Percentiles rank a stretch among this genome's conserved stretches.
These are phyloP conservation scores for Petunia hybrid DNA, from an alignment of 305 asterid species.

Conservation along the genomic window DNA sequence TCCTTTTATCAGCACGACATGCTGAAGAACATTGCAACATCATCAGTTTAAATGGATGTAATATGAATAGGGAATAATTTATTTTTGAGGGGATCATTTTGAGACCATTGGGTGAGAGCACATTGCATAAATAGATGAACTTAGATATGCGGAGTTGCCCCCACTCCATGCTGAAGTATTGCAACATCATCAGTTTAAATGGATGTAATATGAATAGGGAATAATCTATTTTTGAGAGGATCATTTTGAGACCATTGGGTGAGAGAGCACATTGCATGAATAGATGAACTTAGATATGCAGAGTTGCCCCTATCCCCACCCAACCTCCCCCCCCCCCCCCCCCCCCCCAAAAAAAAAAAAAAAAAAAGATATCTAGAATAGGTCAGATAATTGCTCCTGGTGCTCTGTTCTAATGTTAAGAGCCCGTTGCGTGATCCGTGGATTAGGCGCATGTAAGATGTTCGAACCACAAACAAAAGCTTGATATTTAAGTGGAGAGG, in stretches of 20 bases:
- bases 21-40: no score
- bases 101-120: constrained; percentile 9
- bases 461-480: no score
- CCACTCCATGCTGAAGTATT: no score
- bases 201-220: not conserved
- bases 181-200: not conserved
- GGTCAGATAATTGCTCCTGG: no score
- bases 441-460: no score
- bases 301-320: not conserved
- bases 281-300: not conserved
- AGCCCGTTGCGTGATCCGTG: no score
- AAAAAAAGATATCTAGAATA: not conserved
- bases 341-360: no score
- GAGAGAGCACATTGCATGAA: constrained; percentile 2
- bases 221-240: not conserved
- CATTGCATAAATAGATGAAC: not conserved
- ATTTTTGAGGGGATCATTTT: not conserved
- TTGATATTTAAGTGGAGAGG: no score
- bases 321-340: no score
- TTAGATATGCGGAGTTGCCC: not conserved
- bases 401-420: no score
- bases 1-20: no score
- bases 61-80: not conserved
- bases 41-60: not conserved
- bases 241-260: constrained; percentile 1